Evolutionary conservation across 495 filamentous ascomycete genomes (phyloP).

Genomic region (Penicillium atrosanguineum): DNA sequence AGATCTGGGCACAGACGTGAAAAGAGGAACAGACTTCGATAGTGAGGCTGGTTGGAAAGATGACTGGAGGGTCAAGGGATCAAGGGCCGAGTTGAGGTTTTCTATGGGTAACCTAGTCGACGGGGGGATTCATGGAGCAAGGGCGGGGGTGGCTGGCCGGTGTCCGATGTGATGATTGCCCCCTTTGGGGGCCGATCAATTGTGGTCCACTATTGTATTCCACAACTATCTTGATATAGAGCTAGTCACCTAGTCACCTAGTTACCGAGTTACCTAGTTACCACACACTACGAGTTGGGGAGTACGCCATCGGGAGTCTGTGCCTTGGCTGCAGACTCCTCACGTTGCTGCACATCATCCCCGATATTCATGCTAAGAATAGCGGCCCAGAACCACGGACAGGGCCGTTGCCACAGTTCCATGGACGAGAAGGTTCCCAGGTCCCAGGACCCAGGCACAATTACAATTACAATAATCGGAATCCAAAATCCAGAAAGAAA

Average conservation of each 20-base stretch:
- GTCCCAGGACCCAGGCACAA: neutral
- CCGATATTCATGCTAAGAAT: neutral
- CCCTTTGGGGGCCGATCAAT: neutral
- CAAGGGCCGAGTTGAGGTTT: neutral
- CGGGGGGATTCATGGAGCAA: neutral
- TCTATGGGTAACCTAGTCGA: neutral
- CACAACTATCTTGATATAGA: too few species aligned
- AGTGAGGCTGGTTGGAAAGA: conserved; percentile 1
- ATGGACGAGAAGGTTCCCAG: neutral
- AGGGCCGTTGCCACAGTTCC: neutral
- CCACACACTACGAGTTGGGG: neutral
- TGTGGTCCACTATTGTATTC: too few species aligned
- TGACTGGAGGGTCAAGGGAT: neutral
- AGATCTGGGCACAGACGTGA: neutral
- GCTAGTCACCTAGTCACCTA: neutral
- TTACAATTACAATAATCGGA: neutral
- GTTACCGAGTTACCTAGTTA: neutral
- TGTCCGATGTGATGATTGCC: neutral
- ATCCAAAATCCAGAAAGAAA: too few species aligned
- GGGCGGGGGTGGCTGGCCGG: conserved; percentile 7
- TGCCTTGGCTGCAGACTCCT: neutral
- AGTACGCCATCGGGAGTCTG: neutral
- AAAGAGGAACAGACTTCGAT: neutral
- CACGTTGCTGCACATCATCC: neutral
- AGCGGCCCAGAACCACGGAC: neutral